A percentile compares a stretch with the other conserved stretches of the same genome.
These are phyloP conservation scores for Calophaca sinica DNA, from an alignment of 306 rosid genomes.

Conservation along the genomic window DNA sequence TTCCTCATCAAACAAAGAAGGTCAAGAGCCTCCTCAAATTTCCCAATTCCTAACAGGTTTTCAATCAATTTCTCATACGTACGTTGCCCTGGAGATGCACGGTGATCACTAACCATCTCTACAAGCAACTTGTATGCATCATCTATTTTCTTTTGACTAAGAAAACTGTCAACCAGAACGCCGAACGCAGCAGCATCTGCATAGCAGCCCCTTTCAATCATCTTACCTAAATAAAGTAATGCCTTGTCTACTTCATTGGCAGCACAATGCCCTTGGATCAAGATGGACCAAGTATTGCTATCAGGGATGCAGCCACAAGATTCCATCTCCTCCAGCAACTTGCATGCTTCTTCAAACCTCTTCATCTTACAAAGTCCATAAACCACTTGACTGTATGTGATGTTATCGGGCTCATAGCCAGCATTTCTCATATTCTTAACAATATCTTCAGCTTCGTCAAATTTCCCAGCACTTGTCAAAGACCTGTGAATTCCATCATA, in stretches of 20 bases:
- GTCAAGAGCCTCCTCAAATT: conserved; percentile 78
- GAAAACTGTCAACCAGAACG: conserved; percentile 68
- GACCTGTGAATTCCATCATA: conserved; percentile 92
- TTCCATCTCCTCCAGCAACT: conserved; percentile 83
- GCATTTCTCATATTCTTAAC: conserved; percentile 68
- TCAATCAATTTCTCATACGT: conserved; percentile 70
- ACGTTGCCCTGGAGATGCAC: conserved; percentile 76
- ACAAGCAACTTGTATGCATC: conserved; percentile 67
- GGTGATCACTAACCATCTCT: conserved; percentile 61
- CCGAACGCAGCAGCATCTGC: conserved; percentile 79
- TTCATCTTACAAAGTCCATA: conserved; percentile 81
- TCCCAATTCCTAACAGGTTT: conserved; percentile 58
- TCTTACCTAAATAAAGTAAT: conserved; percentile 65
- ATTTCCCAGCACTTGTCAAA: conserved; percentile 67
- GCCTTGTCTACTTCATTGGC: conserved; percentile 73
- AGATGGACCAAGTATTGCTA: conserved; percentile 89
- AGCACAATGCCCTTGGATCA: conserved; percentile 87
- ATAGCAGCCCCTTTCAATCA: conserved; percentile 66
- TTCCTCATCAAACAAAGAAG: conserved; percentile 75
- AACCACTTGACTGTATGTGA: conserved; percentile 81
- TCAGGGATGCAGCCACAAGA: conserved; percentile 79
- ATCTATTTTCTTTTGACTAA: conserved; percentile 57
- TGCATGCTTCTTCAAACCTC: conserved; percentile 76
- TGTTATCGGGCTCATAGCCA: conserved; percentile 83
- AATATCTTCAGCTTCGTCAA: conserved; percentile 78